Evolutionary conservation across 169 alveolate genomes (phyloP), one percentile per base, ranked within the genome.

Genomic region (Plasmodium chabaudi): DNA sequence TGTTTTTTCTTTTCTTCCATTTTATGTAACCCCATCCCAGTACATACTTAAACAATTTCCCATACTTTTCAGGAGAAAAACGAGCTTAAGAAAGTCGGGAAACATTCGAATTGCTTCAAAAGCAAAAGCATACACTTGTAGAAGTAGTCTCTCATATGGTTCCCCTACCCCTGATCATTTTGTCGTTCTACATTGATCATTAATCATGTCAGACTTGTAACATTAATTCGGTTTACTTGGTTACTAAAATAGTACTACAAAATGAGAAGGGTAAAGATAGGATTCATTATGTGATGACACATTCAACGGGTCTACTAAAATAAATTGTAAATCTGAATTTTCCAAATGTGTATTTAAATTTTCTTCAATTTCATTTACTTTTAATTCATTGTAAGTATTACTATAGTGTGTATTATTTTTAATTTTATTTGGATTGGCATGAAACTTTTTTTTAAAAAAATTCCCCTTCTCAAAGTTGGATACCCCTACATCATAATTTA

Each of bases 251-350:
- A 82, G 72, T 15, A 82, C 17, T 4, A 56, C 39, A 6, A 57
- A n/a, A 21, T 82, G 90, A 4, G 84, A 44, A 0, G 90, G 90
- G 49, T 56, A 82, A 10, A 82, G 46, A 49, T 82, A 68, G 5
- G 57, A 47, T 12, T 56, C 23, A 2, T 46, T 15, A 21, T 44
- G 34, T 12, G 65, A 59, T 2, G 75, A 51, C 4, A 69, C 73
- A 70, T 70, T 17, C 7, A 82, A 21, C 7, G 90, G 77, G 23
- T 82, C 90, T 12, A 82, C 21, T n/a, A 82, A 47, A 9, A 70
- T 53, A 15, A 82, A 82, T 61, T 68, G 84, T 51, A 82, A 27
- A 68, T 60, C 59, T 13, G 53, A 53, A 23, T 42, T 57, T 70
- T 47, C 55, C 39, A 82, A 51, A 59, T 82, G 34, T 15, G 12